Base-by-base conservation (phyloP, 805 yeast genomes). In the Pichia californica region DNA sequence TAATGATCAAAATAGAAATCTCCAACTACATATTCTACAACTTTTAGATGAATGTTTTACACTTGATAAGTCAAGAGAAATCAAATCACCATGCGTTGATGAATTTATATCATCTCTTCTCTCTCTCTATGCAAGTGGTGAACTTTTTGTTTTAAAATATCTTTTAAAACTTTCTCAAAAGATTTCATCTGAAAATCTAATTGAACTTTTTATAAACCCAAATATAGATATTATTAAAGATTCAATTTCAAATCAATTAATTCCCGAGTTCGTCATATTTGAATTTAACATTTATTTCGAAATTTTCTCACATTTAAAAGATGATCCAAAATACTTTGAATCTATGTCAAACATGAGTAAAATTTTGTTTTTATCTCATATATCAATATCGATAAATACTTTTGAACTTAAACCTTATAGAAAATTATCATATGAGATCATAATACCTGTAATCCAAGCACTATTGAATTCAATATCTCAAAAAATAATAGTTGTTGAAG, bases 391-490 rank as follows among this genome's bases (percentile, higher is more conserved):
- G 7, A 19, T 29, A 20, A 14, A 18, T 15, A 11, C 19, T 7
- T 27, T 19, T 11, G 28, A 35, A 14, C 18, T 35, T 15, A 11
- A 14, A 35, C 13, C 19, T 21, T 20, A 18, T 26, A 13, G 10
- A 13, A 33, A 15, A 8, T 7, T 15, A n/a, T 9, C 23, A 9
- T 13, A 23, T 9, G 19, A 26, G 9, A 28, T 16, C 4, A 7
- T 11, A 5, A 21, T 41, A 8, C 14, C 35, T 5, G n/a, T 41
- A 8, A 23, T 41, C 9, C 28, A 26, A 3, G 11, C 34, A 7
- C 11, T 41, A 29, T 28, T 41, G 25, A 20, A 30, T 16, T 34
- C 39, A 9, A n/a, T 41, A 9, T 29, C 39, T n/a, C 18, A 28
- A 6, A 41, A 20, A 16, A 34, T 41, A 21, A 18, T 16, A 2